Conservation (phyloP, 805 yeast species). For the Saccharomyces paradoxus region DNA sequence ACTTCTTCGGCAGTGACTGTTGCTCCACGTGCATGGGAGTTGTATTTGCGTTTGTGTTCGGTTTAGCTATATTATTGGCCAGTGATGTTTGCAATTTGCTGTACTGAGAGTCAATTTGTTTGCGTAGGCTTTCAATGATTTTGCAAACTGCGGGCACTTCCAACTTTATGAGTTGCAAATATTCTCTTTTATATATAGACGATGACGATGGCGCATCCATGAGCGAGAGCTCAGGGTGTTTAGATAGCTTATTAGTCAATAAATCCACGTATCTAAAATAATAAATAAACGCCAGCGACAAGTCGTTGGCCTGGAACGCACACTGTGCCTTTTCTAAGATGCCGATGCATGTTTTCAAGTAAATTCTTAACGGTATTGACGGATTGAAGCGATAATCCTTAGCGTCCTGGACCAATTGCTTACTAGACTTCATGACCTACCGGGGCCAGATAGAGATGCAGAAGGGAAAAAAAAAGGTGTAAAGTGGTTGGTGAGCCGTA, state of each 20-base stretch:
- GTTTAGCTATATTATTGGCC: constrained; percentile 23
- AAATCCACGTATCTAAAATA: constrained; percentile 52
- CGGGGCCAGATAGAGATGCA: neutral
- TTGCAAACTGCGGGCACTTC: constrained; percentile 29
- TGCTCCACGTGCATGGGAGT: constrained; percentile 1
- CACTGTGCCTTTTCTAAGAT: constrained; percentile 38
- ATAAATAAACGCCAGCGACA: constrained; percentile 45
- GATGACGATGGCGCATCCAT: neutral
- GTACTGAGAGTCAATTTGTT: constrained; percentile 14
- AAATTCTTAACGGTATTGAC: constrained; percentile 41
- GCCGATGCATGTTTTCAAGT: constrained; percentile 46
- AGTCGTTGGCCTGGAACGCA: constrained; percentile 26
- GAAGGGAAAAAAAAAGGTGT: neutral
- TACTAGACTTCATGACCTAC: neutral
- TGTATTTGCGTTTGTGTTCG: constrained; percentile 3
- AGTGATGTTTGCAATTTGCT: constrained; percentile 19
- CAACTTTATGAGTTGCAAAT: constrained; percentile 21
- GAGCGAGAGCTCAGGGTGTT: constrained; percentile 20
- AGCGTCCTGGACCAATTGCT: constrained; percentile 36
- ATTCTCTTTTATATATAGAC: constrained; percentile 17
- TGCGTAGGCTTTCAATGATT: constrained; percentile 24
- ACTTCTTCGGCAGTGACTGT: constrained; percentile 12
- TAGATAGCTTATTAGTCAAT: constrained; percentile 24
- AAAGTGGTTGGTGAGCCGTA: neutral
- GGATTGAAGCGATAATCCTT: constrained; percentile 46